These are phyloP conservation scores for Syncephalastrum racemosum DNA, from an alignment of 371 early-diverging fungal genomes.

Conservation along the genomic window DNA sequence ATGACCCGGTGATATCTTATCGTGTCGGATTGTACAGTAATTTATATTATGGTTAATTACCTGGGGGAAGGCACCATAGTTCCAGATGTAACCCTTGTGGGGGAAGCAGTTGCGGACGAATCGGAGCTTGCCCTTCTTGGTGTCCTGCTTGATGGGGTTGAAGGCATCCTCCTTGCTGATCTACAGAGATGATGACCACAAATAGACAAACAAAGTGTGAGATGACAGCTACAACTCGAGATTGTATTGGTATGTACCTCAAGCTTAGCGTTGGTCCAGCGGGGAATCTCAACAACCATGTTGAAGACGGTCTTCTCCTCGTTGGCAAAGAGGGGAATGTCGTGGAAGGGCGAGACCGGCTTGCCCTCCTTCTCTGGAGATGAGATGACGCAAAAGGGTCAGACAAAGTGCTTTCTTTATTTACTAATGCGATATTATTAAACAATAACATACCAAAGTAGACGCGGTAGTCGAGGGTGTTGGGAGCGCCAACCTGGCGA, in stretches of 20 bases:
- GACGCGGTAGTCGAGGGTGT: conserved; percentile 86
- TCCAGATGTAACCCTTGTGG: conserved; percentile 97
- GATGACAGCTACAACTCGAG: background rate
- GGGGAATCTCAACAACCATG: conserved; percentile 95
- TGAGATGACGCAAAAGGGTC: background rate
- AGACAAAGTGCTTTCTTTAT: background rate
- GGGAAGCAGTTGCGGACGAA: conserved; percentile 95
- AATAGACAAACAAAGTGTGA: background rate
- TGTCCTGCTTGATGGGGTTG: conserved; percentile 97
- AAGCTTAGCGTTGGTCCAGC: conserved; percentile 97
- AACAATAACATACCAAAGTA: conserved; percentile 69
- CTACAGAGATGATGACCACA: conserved; percentile 6
- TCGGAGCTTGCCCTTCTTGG: conserved; percentile 91
- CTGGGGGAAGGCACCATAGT: conserved; percentile 95
- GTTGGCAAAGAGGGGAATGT: conserved; percentile 88
- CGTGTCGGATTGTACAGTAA: background rate
- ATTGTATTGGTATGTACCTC: conserved; percentile 65
- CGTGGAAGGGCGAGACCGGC: conserved; percentile 92
- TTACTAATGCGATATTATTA: too few relatives aligned
- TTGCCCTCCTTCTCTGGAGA: conserved; percentile 39
- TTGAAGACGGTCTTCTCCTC: conserved; percentile 77
- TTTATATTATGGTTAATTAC: conserved; percentile 16
- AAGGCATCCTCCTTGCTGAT: conserved; percentile 36
- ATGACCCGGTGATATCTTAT: background rate
- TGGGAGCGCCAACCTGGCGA: conserved; percentile 81